Evolutionary conservation across 352 stramenopile species (phyloP).

Genomic region (Globisporangium alternatum): DNA sequence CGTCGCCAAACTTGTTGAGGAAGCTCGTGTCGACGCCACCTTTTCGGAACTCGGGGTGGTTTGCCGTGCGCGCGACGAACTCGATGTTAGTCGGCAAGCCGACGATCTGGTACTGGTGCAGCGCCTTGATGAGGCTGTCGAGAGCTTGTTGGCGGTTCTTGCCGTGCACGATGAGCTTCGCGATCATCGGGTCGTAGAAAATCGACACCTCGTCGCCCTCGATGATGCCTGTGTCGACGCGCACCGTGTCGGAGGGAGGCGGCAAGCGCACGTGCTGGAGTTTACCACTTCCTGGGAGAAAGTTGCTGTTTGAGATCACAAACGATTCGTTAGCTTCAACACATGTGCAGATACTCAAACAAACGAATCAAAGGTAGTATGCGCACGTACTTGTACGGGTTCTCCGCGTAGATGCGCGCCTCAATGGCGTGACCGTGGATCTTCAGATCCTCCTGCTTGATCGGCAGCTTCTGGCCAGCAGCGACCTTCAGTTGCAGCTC

Average conservation of each 20-base stretch:
- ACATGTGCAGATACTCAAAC: background rate
- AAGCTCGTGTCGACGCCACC: conserved; percentile 93
- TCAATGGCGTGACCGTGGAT: conserved; percentile 91
- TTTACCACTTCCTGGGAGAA: conserved; percentile 88
- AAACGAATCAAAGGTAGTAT: background rate
- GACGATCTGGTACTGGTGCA: conserved; percentile 92
- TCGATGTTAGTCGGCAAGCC: conserved; percentile 94
- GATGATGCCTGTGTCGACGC: conserved; percentile 89
- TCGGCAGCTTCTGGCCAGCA: conserved; percentile 86
- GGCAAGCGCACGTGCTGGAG: conserved; percentile 84
- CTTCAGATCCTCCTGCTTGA: conserved; percentile 86
- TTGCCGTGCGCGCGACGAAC: conserved; percentile 89
- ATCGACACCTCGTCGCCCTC: conserved; percentile 90
- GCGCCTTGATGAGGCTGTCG: conserved; percentile 72
- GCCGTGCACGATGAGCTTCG: conserved; percentile 92
- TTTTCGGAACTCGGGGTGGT: conserved; percentile 86
- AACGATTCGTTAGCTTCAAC: conserved; percentile 1
- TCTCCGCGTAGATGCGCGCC: conserved; percentile 93
- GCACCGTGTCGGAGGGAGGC: conserved; percentile 58
- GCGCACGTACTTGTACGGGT: conserved; percentile 81
- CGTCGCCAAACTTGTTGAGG: conserved; percentile 87
- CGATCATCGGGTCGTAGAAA: conserved; percentile 94
- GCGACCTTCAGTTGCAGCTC: conserved; percentile 95
- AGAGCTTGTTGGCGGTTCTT: conserved; percentile 82
- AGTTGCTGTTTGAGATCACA: conserved; percentile 51